Conservation (phyloP, 2,329 filamentous ascomycete genomes). For the Ophiobolus disseminans region DNA sequence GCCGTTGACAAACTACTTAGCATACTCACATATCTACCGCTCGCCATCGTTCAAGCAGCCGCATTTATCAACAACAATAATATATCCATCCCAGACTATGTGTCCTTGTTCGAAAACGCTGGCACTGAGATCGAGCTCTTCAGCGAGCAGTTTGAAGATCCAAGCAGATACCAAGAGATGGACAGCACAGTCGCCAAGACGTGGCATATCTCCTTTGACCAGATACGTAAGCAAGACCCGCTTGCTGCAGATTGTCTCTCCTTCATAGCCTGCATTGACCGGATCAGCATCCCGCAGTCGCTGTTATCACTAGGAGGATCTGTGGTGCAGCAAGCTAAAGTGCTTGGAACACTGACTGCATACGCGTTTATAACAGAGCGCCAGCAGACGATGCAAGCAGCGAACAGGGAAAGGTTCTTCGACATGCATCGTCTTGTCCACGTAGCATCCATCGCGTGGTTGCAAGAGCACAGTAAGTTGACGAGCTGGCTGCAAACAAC, state of each 20-base stretch:
- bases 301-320: conserved; percentile 37
- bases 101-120: too few species aligned
- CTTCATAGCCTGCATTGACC: conserved; percentile 6
- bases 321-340: conserved; percentile 29
- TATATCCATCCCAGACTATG: too few species aligned
- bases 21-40: conserved; percentile 22
- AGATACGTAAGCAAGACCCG: conserved; percentile 38
- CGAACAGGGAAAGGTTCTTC: conserved; percentile 17
- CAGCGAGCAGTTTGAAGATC: too few species aligned
- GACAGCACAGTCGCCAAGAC: conserved; percentile 46
- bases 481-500: conserved; percentile 16
- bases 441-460: conserved; percentile 42
- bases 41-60: too few species aligned
- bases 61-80: too few species aligned
- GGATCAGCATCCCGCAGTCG: conserved; percentile 41
- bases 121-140: too few species aligned
- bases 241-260: conserved; percentile 45
- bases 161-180: too few species aligned
- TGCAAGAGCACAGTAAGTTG: conserved; percentile 25
- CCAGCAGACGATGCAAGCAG: too few species aligned
- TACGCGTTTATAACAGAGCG: conserved; percentile 49
- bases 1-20: conserved; percentile 33
- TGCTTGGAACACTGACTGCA: conserved; percentile 40
- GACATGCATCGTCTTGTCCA: conserved; percentile 47
- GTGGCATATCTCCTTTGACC: conserved; percentile 49